Percentiles rank a stretch among this genome's conserved stretches.
Conservation (phyloP, 1,284 basidiomycete species). For the Tilletia walkeri region DNA sequence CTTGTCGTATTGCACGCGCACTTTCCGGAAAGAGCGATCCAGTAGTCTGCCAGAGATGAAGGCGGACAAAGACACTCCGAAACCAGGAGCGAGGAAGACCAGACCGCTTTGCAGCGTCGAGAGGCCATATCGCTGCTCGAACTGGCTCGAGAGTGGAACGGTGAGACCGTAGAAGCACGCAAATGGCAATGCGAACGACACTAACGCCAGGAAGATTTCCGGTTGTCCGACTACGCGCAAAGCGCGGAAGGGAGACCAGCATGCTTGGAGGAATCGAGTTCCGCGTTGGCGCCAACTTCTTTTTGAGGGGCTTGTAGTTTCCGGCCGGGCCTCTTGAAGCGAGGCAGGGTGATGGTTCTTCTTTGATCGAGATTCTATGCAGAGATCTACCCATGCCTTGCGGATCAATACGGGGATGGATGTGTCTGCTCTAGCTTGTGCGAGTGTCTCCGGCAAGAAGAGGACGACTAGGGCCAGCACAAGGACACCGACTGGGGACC, state of each 20-base stretch:
- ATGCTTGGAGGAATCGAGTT: not conserved
- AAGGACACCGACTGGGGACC: conserved; percentile 4
- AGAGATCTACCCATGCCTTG: conserved; percentile 6
- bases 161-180: not conserved
- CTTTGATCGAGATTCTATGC: not conserved
- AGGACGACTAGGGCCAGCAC: conserved; percentile 13
- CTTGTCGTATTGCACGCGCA: not conserved
- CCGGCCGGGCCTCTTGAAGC: not conserved
- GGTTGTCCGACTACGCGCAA: not conserved
- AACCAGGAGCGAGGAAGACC: conserved; percentile 8
- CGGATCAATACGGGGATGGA: not conserved
- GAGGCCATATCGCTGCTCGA: conserved; percentile 15
- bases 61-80: not conserved
- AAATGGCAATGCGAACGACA: conserved; percentile 10
- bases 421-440: not conserved
- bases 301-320: not conserved
- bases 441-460: conserved; percentile 19
- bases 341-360: not conserved
- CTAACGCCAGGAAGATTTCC: conserved; percentile 5
- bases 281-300: not conserved
- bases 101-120: conserved; percentile 14
- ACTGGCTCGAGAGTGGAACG: conserved; percentile 1
- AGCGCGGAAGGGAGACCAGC: conserved; percentile 1
- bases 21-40: conserved; percentile 9
- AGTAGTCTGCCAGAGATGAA: conserved; percentile 3